Evolutionary conservation across 345 rosid species (phyloP), one percentile per base, ranked within the genome.

Genomic region (Murraya koenigii): DNA sequence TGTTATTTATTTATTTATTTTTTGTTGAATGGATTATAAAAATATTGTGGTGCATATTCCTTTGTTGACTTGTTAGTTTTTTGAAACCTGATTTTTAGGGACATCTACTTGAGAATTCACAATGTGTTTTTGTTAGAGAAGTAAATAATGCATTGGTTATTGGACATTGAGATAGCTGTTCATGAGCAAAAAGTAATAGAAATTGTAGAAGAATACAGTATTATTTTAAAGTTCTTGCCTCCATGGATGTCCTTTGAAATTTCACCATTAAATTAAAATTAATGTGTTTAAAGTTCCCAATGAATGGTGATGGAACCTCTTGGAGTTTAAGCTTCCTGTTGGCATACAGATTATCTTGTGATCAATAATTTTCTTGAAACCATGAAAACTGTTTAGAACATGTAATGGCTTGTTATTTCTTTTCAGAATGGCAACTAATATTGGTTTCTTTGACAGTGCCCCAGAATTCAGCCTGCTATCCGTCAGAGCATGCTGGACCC

Each of bases 381-480:
- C 49, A 11, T 44, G 49, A 11, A 44, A 72, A 70, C 72, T 15
- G 26, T 19, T 68, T n/a, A 20, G 25, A 75, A 26, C 20, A 66
- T 66, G 7, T 35, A 49, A 19, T 75, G 66, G 68, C 66, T 59
- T 41, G 1, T 55, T 0, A 36, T 59, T 26, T 66, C 54, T 80
- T 19, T 33, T 61, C 13, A 44, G 60, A 28, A 60, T 75, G 25
- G 58, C 20, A 62, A 81, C 80, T 80, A 63, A 79, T 79, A 63
- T 36, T 28, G 17, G 35, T 76, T 84, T 70, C 56, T 41, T 28
- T 75, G 75, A 56, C 86, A 92, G 98, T 92, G 83, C 92, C 85
- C 70, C 97, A 86, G 80, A 91, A 85, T 75, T 82, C 89, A 20
- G 81, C 88, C 60, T 83, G 93, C 85, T 91, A 89, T 83, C 83